These are phyloP conservation scores for Verbascum thapsus DNA, from an alignment of 257 asterid species.

Conservation along the genomic window DNA sequence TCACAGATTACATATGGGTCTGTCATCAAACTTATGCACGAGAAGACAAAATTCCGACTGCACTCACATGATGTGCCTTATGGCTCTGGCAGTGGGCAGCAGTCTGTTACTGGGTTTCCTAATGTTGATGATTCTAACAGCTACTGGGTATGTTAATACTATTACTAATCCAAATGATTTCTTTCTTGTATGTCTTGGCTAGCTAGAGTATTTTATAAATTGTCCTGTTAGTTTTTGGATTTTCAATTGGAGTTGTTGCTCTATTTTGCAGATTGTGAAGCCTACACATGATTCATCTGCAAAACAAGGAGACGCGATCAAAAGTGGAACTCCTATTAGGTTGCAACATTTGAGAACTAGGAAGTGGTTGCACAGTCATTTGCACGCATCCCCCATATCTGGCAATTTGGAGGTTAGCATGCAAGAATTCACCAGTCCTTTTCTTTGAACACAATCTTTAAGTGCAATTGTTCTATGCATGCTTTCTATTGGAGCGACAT, in stretches of 20 bases:
- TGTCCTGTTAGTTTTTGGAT: not conserved
- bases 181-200: not conserved
- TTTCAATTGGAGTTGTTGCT: constrained; percentile 22
- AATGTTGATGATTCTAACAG: constrained; percentile 89
- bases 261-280: constrained; percentile 63
- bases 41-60: constrained; percentile 75
- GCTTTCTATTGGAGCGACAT: constrained; percentile 9
- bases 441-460: constrained; percentile 4
- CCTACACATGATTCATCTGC: constrained; percentile 61
- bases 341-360: constrained; percentile 91
- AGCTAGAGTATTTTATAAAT: not conserved
- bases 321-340: constrained; percentile 63
- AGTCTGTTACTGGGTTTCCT: constrained; percentile 91
- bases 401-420: constrained; percentile 88
- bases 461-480: not conserved
- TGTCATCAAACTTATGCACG: constrained; percentile 88
- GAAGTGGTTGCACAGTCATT: constrained; percentile 97
- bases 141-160: constrained; percentile 74
- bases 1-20: constrained; percentile 85
- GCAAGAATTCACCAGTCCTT: constrained; percentile 8
- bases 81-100: constrained; percentile 99
- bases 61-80: constrained; percentile 98
- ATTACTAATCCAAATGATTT: not conserved
- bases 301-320: constrained; percentile 87
- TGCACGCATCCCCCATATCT: constrained; percentile 97